Evolutionary conservation across 306 rosid species (phyloP), one percentile per base, ranked within the genome.

Genomic region (Lotus japonicus): DNA sequence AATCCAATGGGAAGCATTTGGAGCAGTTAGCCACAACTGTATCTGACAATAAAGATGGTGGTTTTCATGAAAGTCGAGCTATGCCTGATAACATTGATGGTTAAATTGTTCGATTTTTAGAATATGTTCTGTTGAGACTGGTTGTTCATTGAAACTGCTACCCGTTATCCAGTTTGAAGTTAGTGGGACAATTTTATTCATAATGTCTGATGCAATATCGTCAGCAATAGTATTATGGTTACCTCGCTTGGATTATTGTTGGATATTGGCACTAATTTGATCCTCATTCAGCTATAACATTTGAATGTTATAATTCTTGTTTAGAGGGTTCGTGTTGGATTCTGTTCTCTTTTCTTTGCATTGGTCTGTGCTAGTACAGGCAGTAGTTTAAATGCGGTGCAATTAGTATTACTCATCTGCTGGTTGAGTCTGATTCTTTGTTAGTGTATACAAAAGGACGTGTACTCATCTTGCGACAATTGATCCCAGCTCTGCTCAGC

Each of bases 51-150:
- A 15, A 26, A 21, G 59, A 66, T 35, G 74, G 60, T 33, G 76
- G 46, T 15, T 49, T 11, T 14, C 65, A 64, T 52, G 80, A 46
- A 17, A 43, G 65, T 26, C 8, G 59, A 28, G 56, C 55, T 14
- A 59, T 54, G 55, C 46, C n/a, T 59, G 74, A 65, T 56, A 78
- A 57, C 17, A 21, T 60, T 11, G 58, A 45, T 42, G 71, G 19
- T 42, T 66, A 63, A 26, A 55, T 75, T 70, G 79, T 55, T 55
- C 78, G 76, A 74, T 60, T 66, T 58, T 42, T 43, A 9, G 15
- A 28, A 23, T 13, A 33, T 50, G 26, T 33, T 57, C 55, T 77
- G 69, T 76, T 64, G 19, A 18, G 42, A 21, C 45, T 41, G 56
- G 4, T 70, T 13, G 50, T 57, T 70, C n/a, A 9, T 9, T 12